Evolutionary conservation across 106 monocot species (phyloP).

Genomic region (Narthecium ossifragum): DNA sequence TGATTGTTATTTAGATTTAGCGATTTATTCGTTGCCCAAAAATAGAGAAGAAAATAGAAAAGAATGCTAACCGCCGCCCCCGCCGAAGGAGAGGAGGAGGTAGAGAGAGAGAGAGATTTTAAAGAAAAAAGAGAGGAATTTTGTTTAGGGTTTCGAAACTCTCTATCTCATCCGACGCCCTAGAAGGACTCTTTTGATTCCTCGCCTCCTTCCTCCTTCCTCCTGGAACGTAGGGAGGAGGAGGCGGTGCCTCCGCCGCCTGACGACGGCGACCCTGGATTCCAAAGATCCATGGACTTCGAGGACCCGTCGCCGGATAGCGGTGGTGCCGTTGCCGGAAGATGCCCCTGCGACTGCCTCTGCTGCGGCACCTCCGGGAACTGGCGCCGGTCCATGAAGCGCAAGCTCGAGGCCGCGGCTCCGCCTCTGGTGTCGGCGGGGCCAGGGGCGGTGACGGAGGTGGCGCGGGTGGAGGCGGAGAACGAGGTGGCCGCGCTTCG

Average conservation of each 20-base stretch:
- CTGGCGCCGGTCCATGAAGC: background rate
- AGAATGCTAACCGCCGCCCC: too few species aligned
- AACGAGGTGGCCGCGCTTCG: conserved; percentile 11
- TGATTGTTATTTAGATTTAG: background rate
- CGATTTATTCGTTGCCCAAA: background rate
- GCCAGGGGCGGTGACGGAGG: too few species aligned
- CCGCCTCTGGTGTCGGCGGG: background rate
- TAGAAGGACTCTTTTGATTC: background rate
- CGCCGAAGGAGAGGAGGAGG: background rate
- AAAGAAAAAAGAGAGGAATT: too few species aligned
- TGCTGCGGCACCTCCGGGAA: background rate
- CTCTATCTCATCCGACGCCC: background rate
- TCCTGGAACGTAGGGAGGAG: background rate
- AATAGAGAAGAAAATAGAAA: background rate
- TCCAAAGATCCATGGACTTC: background rate
- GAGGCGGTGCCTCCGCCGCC: background rate
- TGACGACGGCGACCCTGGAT: too few species aligned
- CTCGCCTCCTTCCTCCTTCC: background rate
- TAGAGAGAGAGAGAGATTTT: background rate
- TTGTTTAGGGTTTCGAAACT: background rate
- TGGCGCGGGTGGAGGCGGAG: background rate
- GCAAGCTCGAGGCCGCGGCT: background rate
- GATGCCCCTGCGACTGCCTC: conserved; percentile 5
- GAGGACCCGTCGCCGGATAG: background rate
- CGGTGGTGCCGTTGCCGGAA: background rate